Percentiles rank a stretch among this genome's conserved stretches.
phyloP scores from a whole-genome alignment of 768 basidiomycete genomes.

The Mycena metata region DNA sequence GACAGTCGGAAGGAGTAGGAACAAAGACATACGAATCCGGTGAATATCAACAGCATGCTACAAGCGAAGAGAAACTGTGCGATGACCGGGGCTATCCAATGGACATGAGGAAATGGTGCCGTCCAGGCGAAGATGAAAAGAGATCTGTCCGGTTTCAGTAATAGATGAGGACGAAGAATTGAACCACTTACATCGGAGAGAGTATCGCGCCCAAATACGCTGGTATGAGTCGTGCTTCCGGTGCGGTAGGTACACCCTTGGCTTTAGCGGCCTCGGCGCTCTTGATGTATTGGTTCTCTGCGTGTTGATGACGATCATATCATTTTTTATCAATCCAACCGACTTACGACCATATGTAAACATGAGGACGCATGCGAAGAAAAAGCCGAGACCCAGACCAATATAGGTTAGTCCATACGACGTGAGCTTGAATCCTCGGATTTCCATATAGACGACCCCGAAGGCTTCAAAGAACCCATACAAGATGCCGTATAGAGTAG shows the following conservation, averaged over 20 bases:
- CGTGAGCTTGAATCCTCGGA: slow-evolving; percentile 27
- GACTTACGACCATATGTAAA: slow-evolving; percentile 30
- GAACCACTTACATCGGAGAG: slow-evolving; percentile 24
- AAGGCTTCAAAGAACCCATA: slow-evolving; percentile 38
- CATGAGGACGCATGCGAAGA: slow-evolving; percentile 20
- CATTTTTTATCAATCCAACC: neutral
- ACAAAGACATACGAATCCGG: slow-evolving; percentile 31
- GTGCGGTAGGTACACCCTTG: slow-evolving; percentile 24
- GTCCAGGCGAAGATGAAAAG: slow-evolving; percentile 39
- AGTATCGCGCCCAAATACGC: slow-evolving; percentile 30
- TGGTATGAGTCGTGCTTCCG: slow-evolving; percentile 28
- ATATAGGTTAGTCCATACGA: slow-evolving; percentile 38
- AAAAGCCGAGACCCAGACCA: slow-evolving; percentile 34
- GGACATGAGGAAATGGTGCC: slow-evolving; percentile 26
- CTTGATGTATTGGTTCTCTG: slow-evolving; percentile 30
- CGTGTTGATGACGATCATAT: neutral
- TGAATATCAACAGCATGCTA: slow-evolving; percentile 36
- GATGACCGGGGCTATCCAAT: slow-evolving; percentile 36
- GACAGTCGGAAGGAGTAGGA: too few relatives aligned
- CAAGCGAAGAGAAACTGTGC: slow-evolving; percentile 32
- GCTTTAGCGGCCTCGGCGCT: slow-evolving; percentile 12
- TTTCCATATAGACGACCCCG: slow-evolving; percentile 31
- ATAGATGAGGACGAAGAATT: neutral
- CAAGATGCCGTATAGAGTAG: slow-evolving; percentile 34
- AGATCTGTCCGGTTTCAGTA: slow-evolving; percentile 14